Evolutionary conservation across 73 alveolate species (phyloP).

Genomic region (Uronychia setigera): DNA sequence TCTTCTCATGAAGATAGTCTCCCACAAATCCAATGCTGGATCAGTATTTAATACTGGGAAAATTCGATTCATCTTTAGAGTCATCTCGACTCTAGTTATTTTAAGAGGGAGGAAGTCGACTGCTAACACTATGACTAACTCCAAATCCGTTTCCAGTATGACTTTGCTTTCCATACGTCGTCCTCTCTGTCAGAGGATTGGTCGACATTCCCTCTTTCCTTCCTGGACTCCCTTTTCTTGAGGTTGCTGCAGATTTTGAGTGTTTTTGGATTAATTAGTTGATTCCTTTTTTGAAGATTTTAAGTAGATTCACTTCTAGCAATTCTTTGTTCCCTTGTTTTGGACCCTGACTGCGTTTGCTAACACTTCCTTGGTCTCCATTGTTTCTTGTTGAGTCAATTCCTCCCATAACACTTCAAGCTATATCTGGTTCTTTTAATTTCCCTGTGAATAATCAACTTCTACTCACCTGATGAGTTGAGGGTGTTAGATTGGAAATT

Average conservation of each 20-base stretch:
- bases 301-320: not conserved
- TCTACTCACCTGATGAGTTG: no score
- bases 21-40: not conserved
- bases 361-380: no score
- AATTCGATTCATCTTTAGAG: not conserved
- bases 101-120: no score
- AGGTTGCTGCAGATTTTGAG: not conserved
- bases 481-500: no score
- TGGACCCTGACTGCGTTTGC: no score
- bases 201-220: not conserved
- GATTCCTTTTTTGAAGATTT: not conserved
- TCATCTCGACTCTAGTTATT: not conserved
- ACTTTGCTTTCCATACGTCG: no score
- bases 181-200: not conserved
- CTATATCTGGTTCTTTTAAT: no score
- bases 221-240: not conserved
- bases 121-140: no score
- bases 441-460: no score
- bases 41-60: not conserved
- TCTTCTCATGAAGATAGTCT: not conserved
- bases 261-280: not conserved
- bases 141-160: no score
- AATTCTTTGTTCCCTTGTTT: not conserved
- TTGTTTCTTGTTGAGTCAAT: no score
- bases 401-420: not conserved